Percentiles rank a stretch among this genome's conserved stretches.
Conservation (phyloP, 2,329 filamentous ascomycete genomes). For the Aspergillus udagawae region DNA sequence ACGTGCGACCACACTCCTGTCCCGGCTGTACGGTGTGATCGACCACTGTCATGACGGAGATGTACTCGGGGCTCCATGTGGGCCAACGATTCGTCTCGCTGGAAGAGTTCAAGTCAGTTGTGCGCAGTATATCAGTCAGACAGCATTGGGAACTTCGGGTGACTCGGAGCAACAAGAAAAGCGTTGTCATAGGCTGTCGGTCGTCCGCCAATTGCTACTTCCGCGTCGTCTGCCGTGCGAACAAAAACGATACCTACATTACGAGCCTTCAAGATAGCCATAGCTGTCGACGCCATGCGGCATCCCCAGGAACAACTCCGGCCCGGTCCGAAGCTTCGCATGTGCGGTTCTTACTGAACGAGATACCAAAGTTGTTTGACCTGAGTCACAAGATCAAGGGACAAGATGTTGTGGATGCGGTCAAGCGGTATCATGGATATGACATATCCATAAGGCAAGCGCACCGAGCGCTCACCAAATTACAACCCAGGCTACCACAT, state of each 20-base stretch:
- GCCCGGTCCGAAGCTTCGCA: slow-evolving; percentile 39
- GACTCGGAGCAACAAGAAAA: slow-evolving; percentile 39
- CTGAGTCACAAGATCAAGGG: slow-evolving; percentile 34
- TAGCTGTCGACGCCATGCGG: slow-evolving; percentile 31
- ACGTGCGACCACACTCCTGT: slow-evolving; percentile 10
- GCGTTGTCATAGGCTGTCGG: slow-evolving; percentile 39
- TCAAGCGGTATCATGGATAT: slow-evolving; percentile 40
- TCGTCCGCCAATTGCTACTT: slow-evolving; percentile 37
- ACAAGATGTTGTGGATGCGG: slow-evolving; percentile 38
- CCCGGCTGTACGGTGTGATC: slow-evolving; percentile 9
- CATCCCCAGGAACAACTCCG: slow-evolving; percentile 28
- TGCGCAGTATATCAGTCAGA: slow-evolving; percentile 38
- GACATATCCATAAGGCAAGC: slow-evolving; percentile 39
- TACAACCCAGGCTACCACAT: slow-evolving; percentile 28
- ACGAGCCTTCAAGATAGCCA: slow-evolving; percentile 38
- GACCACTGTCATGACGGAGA: slow-evolving; percentile 31
- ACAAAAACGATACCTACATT: slow-evolving; percentile 39
- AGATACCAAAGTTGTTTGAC: slow-evolving; percentile 40
- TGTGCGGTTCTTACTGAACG: slow-evolving; percentile 35
- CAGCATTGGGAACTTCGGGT: slow-evolving; percentile 41
- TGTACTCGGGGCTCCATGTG: slow-evolving; percentile 38
- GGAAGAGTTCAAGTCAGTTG: slow-evolving; percentile 37
- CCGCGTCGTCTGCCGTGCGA: slow-evolving; percentile 38
- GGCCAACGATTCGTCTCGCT: slow-evolving; percentile 36
- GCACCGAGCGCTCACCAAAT: slow-evolving; percentile 33